A percentile compares a stretch with the other conserved stretches of the same genome.
Conservation (phyloP, 2,329 filamentous ascomycete genomes). For the Ophiostoma triangulosporum region DNA sequence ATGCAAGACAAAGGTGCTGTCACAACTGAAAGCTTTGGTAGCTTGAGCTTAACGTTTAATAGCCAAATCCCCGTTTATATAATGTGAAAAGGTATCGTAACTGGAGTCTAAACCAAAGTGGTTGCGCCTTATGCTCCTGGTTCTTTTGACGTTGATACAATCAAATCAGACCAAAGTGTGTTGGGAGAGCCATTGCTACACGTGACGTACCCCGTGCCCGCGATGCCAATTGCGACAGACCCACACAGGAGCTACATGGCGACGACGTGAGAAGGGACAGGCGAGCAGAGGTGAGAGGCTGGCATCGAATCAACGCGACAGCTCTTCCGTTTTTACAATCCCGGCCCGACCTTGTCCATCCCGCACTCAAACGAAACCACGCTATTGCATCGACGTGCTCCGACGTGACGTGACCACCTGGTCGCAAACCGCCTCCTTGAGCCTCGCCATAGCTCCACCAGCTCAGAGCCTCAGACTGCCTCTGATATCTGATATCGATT, state of each 20-base stretch:
- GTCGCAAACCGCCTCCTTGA: background rate
- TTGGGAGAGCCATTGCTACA: no score
- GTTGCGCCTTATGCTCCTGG: no score
- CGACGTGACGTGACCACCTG: background rate
- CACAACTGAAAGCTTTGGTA: no score
- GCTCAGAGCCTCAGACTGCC: background rate
- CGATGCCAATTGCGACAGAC: slow-evolving; percentile 1
- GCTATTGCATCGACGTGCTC: background rate
- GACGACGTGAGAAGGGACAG: background rate
- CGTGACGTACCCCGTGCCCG: background rate
- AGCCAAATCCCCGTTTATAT: no score
- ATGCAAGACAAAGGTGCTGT: no score
- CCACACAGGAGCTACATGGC: slow-evolving; percentile 1
- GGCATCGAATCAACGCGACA: background rate
- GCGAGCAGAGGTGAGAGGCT: background rate
- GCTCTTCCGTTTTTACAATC: background rate
- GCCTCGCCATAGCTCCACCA: background rate
- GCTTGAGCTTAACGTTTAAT: no score
- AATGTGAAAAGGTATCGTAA: no score
- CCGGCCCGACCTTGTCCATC: background rate
- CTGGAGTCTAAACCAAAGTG: no score
- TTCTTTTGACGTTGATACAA: no score
- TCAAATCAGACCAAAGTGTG: no score
- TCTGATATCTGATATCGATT: background rate
- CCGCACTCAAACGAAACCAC: background rate